A percentile compares a stretch with the other conserved stretches of the same genome.
phyloP scores from a whole-genome alignment of 2,329 filamentous ascomycete genomes.

The Oidium heveae region DNA sequence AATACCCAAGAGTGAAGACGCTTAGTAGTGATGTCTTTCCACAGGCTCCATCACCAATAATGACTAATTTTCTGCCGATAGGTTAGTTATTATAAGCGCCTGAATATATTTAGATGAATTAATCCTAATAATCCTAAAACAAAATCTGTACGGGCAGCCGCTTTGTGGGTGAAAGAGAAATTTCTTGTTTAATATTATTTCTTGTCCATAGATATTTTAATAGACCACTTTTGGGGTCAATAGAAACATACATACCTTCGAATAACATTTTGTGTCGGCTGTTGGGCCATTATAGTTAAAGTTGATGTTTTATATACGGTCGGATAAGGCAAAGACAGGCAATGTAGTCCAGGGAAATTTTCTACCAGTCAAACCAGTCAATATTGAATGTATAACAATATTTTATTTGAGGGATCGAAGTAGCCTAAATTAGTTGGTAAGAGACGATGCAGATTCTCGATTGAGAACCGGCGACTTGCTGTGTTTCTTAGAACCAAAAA shows the following conservation, averaged over 20 bases:
- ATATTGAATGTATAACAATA: too few relatives aligned
- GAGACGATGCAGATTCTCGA: neutral
- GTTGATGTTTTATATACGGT: neutral
- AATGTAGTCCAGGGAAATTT: too few relatives aligned
- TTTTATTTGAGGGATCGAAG: too few relatives aligned
- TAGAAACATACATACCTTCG: slow-evolving; percentile 15
- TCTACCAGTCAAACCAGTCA: too few relatives aligned
- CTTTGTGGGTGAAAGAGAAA: too few relatives aligned
- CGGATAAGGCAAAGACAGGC: too few relatives aligned
- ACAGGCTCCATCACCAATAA: slow-evolving; percentile 91
- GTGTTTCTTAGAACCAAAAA: neutral
- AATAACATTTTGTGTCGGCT: slow-evolving; percentile 18
- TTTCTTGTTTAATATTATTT: neutral
- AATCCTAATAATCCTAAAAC: neutral
- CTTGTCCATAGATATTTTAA: neutral
- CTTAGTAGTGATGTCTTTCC: slow-evolving; percentile 94
- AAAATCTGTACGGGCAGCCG: neutral
- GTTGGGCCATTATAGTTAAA: slow-evolving; percentile 12
- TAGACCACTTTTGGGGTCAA: neutral
- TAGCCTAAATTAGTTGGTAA: neutral
- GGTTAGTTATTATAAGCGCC: neutral
- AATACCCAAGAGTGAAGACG: slow-evolving; percentile 94
- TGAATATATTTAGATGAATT: neutral
- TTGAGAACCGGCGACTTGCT: neutral
- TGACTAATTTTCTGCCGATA: slow-evolving; percentile 59